A percentile compares a stretch with the other conserved stretches of the same genome.
Conservation (phyloP, 805 yeast genomes). For the Tanozyma kutaoensis region DNA sequence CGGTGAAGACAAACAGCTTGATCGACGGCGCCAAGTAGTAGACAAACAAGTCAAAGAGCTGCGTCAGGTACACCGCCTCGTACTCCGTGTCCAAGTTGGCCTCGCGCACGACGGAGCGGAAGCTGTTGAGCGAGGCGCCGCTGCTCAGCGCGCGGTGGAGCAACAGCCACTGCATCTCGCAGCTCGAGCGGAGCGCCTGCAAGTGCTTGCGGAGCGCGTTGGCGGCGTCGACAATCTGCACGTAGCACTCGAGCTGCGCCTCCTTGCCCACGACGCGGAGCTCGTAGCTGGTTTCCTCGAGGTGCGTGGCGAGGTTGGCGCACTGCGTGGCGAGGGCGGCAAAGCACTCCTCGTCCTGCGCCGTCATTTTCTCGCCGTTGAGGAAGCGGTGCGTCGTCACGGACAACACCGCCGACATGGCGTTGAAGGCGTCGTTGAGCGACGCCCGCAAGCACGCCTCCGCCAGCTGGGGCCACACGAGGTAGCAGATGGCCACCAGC, state of each 20-base stretch:
- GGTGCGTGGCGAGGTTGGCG: conserved; percentile 19
- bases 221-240: conserved; percentile 36
- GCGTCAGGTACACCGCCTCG: conserved; percentile 17
- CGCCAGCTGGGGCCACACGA: conserved; percentile 53
- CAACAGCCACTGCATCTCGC: conserved; percentile 51
- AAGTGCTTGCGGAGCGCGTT: conserved; percentile 40
- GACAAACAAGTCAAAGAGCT: conserved; percentile 54
- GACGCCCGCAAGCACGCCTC: conserved; percentile 26
- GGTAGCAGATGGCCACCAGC: conserved; percentile 47
- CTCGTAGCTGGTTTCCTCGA: conserved; percentile 56
- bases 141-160: conserved; percentile 14
- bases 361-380: conserved; percentile 30
- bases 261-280: conserved; percentile 41
- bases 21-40: conserved; percentile 62
- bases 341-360: conserved; percentile 22
- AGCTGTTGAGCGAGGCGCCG: no score
- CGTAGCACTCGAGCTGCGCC: conserved; percentile 32
- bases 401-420: conserved; percentile 36
- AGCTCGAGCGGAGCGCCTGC: conserved; percentile 56
- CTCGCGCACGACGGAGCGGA: no score
- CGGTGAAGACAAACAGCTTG: conserved; percentile 50
- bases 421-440: conserved; percentile 37
- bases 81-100: conserved; percentile 7
- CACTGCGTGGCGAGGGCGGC: conserved; percentile 27
- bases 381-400: conserved; percentile 35